Evolutionary conservation across 2,329 filamentous ascomycete species (phyloP), one percentile per base, ranked within the genome.

Genomic region (Cercospora sojina): DNA sequence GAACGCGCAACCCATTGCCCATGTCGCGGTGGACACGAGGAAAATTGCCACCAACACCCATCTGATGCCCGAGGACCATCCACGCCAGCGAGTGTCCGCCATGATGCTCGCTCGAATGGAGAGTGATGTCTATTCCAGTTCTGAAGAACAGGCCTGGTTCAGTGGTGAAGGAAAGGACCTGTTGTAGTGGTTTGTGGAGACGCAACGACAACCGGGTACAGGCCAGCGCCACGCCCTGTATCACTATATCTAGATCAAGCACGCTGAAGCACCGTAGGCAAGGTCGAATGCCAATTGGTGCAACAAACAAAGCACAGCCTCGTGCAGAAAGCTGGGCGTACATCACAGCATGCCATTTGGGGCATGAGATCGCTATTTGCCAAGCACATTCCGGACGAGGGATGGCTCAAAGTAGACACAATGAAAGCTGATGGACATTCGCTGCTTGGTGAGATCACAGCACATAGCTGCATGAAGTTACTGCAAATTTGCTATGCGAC

Each of bases 21-120:
- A 62, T 62, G 59, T 62, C 4, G 27, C 29, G 6, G 27, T 8
- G 12, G 59, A 62, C 12, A 35, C 4, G 4, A 62, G 16, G 43
- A 62, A 62, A 9, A 53, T 47, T 5, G 43, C 38, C 5, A 51
- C 8, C 43, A 62, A 31, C 9, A 55, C 59, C 27, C 59, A 47
- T 51, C 41, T 2, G 18, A 62, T 35, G n/a, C 47, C 47, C 29
- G 59, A 62, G 13, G 59, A 51, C 47, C 59, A 51, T 4, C 59
- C 59, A 29, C 59, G 59, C 59, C 59, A 55, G 43, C 47, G 16
- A n/a, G 43, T 53, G 43, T 62, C 59, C 3, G 59, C 59, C 59
- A 62, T 62, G 38, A 29, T 49, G 47, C 16, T 5, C 12, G 31
- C 9, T 31, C 3, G 13, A 18, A 10, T 18, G 6, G 4, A 8